phyloP scores from a whole-genome alignment of 1,284 basidiomycete genomes.

The Coniophora puteana region DNA sequence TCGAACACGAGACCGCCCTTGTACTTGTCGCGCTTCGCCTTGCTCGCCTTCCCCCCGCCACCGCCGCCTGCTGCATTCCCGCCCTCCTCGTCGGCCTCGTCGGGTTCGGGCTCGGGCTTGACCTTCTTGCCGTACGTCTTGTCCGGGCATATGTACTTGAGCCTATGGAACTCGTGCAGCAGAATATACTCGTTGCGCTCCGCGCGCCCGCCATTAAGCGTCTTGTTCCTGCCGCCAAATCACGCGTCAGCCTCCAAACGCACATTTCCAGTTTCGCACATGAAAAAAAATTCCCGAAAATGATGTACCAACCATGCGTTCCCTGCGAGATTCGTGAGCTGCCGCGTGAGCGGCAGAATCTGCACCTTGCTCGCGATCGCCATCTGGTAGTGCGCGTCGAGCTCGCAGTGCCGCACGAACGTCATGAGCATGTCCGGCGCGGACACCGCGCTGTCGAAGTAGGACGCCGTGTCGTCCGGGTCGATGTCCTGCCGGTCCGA shows the following conservation, averaged over 20 bases:
- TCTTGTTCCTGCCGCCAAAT: slow-evolving; percentile 76
- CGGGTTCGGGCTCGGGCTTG: slow-evolving; percentile 32
- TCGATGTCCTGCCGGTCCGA: slow-evolving; percentile 90
- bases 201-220: slow-evolving; percentile 91
- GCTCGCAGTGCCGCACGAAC: slow-evolving; percentile 90
- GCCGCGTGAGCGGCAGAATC: slow-evolving; percentile 85
- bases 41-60: slow-evolving; percentile 48
- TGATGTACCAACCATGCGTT: slow-evolving; percentile 79
- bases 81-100: slow-evolving; percentile 64
- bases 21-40: slow-evolving; percentile 91
- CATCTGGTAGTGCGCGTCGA: slow-evolving; percentile 96
- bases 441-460: slow-evolving; percentile 84
- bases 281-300: neutral
- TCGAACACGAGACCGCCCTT: slow-evolving; percentile 98
- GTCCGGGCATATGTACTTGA: slow-evolving; percentile 97
- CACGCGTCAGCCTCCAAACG: slow-evolving; percentile 1
- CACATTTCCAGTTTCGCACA: neutral
- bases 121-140: slow-evolving; percentile 83
- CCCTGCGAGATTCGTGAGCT: slow-evolving; percentile 95
- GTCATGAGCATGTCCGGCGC: slow-evolving; percentile 79
- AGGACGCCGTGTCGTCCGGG: slow-evolving; percentile 89
- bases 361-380: slow-evolving; percentile 91
- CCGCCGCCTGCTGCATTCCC: slow-evolving; percentile 42
- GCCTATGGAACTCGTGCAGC: slow-evolving; percentile 94
- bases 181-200: slow-evolving; percentile 99